Conservation (phyloP, 176 grass and related monocot genomes). For the Oropetium thomaeum region DNA sequence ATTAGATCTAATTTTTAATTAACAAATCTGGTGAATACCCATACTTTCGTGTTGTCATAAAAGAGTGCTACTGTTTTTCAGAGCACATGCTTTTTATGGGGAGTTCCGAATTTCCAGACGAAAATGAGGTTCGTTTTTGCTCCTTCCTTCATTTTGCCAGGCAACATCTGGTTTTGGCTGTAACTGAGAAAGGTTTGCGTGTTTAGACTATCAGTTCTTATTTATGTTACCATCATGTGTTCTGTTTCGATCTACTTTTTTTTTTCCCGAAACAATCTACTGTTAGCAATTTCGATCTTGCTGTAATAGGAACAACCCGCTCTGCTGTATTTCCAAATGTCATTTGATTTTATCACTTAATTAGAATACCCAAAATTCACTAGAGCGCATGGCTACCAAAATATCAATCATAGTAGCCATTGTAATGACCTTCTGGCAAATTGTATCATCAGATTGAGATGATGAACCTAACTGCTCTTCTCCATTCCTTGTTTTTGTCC, state of each 20-base stretch:
- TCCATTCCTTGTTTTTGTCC: background rate
- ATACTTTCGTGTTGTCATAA: constrained; percentile 8
- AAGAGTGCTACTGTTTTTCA: constrained; percentile 40
- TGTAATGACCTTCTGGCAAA: background rate
- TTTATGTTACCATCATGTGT: constrained; percentile 5
- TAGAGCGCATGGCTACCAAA: background rate
- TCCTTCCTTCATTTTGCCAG: background rate
- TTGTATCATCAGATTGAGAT: background rate
- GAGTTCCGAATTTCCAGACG: constrained; percentile 94
- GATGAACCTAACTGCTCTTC: background rate
- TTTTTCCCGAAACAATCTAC: no score
- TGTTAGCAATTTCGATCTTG: background rate
- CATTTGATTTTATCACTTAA: background rate
- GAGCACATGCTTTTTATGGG: constrained; percentile 99
- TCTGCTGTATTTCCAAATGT: constrained; percentile 1
- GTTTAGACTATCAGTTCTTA: constrained; percentile 5
- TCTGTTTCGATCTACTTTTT: constrained; percentile 6
- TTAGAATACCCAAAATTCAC: background rate
- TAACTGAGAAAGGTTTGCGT: constrained; percentile 13
- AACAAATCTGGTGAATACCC: background rate
- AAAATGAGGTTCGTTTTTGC: constrained; percentile 84
- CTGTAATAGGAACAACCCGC: background rate
- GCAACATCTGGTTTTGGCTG: background rate
- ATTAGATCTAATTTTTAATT: constrained; percentile 7
- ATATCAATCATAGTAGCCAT: background rate